These are phyloP conservation scores for Avena atlantica DNA, from an alignment of 176 grass and related monocot genomes.

Conservation along the genomic window DNA sequence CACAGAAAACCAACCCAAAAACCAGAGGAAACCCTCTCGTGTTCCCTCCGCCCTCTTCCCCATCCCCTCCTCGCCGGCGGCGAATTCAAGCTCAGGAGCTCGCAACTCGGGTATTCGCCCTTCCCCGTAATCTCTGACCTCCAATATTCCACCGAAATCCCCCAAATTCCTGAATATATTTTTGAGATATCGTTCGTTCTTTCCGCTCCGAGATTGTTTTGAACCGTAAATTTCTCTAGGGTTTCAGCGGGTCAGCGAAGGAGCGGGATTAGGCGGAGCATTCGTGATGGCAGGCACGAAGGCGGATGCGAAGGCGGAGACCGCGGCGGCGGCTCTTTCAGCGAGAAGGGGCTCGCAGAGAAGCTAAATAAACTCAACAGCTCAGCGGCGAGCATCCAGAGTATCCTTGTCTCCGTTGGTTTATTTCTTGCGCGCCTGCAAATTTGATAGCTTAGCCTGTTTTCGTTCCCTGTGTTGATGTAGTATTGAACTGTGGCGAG, in stretches of 20 bases:
- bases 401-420: conserved; percentile 72
- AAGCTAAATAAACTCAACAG: conserved; percentile 93
- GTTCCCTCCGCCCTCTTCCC: not conserved
- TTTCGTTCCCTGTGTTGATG: conserved; percentile 20
- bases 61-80: conserved; percentile 24
- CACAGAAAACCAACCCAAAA: not conserved
- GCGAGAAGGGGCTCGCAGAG: conserved; percentile 76
- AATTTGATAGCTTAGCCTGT: not conserved
- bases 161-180: conserved; percentile 27
- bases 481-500: not conserved
- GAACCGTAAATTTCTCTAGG: conserved; percentile 29
- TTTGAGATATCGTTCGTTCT: not conserved
- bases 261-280: not conserved
- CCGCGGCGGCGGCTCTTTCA: conserved; percentile 54
- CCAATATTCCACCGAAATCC: not conserved
- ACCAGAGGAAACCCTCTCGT: conserved; percentile 50
- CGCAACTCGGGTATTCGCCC: conserved; percentile 19
- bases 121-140: not conserved
- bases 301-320: conserved; percentile 45
- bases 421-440: not conserved
- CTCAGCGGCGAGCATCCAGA: conserved; percentile 86
- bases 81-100: conserved; percentile 35
- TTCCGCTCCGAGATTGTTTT: not conserved
- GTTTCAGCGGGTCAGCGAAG: conserved; percentile 21
- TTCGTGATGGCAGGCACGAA: conserved; percentile 47